These are phyloP conservation scores for Aspergillus nomiae DNA, from an alignment of 2,329 filamentous ascomycete species.

Conservation along the genomic window DNA sequence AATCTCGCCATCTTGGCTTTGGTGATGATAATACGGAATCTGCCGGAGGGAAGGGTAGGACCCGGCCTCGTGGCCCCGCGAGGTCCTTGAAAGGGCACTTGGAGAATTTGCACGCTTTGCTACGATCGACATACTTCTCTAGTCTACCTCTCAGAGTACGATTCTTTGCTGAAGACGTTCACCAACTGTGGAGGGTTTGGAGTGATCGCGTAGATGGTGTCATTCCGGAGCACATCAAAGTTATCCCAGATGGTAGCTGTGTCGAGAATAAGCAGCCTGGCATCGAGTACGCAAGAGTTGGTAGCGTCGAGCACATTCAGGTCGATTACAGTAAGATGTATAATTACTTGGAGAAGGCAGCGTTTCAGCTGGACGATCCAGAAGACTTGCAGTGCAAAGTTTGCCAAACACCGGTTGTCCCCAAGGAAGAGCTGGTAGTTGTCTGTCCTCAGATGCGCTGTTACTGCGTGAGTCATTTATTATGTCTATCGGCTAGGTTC, in stretches of 20 bases:
- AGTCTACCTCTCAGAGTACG: constrained; percentile 80
- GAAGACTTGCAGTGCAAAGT: constrained; percentile 49
- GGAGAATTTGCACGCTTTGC: constrained; percentile 77
- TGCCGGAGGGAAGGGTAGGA: constrained; percentile 41
- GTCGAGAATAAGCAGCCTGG: constrained; percentile 7
- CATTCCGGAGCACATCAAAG: constrained; percentile 52
- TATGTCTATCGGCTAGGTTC: constrained; percentile 58
- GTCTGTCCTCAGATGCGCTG: constrained; percentile 57
- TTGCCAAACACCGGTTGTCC: constrained; percentile 47
- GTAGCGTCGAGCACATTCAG: constrained; percentile 51
- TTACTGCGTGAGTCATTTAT: constrained; percentile 54
- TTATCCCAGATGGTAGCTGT: constrained; percentile 55
- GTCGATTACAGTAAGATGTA: constrained; percentile 56
- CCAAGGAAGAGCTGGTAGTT: constrained; percentile 46
- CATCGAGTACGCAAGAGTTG: constrained; percentile 28
- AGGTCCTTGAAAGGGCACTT: constrained; percentile 68
- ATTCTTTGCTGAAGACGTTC: constrained; percentile 74
- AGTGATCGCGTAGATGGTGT: constrained; percentile 52
- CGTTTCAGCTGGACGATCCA: constrained; percentile 42
- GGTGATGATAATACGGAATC: constrained; percentile 54
- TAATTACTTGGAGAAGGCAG: constrained; percentile 55
- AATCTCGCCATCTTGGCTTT: constrained; percentile 74
- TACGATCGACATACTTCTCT: constrained; percentile 76
- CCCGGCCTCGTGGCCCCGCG: constrained; percentile 48
- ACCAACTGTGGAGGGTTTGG: constrained; percentile 67